Base-by-base conservation (phyloP, 495 filamentous ascomycete species). In the Lineolata rhizophorae region DNA sequence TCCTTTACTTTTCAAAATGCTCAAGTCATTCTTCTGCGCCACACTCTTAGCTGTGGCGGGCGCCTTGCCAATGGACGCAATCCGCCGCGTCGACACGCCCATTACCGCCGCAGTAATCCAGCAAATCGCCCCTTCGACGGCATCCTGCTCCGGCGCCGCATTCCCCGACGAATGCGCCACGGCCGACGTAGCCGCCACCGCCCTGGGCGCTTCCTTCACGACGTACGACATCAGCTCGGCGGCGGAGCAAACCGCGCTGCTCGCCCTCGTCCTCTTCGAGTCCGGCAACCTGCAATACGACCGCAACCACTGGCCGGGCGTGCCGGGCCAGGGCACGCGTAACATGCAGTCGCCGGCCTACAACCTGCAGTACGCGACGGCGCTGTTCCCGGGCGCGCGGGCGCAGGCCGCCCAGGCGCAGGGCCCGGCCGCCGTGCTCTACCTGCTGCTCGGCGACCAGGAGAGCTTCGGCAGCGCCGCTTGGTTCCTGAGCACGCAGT, bases 401-500 rank as follows among this genome's bases (percentile, higher is more conserved):
- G 38, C 27, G 31, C 24, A 35, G 8, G 30, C 17, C 2, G 44
- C 48, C 12, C 30, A 34, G 11, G 43, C 45, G 5, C 39, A 45
- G 26, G 44, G 54, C 18, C 45, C 56, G 6, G 60, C 57, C 32
- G 56, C 48, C 0, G 46, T 81, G 5, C 58, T 76, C 11, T 58
- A 54, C 4, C 46, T 84, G 20, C 59, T 87, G 20, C 52, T 57
- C 15, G 42, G 47, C 0, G 61, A 80, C 40, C 46, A 63, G 5
- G 47, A 51, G 41, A 72, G 77, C 48, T 91, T 83, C 49, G 76
- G 62, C 2, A 67, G 61, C 18, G 82, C 64, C 14, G 64, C 69
- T 2, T 91, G 81, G 82, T 87, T 75, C 44, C 38, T 79, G 25
- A 65, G 48, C 3, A 73, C 59, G 1, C 60, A 80, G 49, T 90